Evolutionary conservation across 306 rosid genomes (phyloP), one percentile per base, ranked within the genome.

Genomic region (Vigna unguiculata): DNA sequence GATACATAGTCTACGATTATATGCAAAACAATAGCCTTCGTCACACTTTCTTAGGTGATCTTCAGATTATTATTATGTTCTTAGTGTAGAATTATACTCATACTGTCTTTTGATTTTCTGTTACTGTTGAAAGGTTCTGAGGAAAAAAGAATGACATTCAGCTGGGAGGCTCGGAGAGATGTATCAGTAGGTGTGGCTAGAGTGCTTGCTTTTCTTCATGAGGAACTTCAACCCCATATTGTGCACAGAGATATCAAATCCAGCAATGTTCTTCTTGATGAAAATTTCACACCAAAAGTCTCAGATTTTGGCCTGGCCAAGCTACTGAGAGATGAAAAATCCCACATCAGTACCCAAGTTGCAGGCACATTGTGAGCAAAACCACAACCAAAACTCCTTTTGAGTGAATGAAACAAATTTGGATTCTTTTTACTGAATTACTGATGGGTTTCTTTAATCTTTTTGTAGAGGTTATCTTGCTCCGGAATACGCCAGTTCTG

Each of bases 361-460:
- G 97, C 97, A 0, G 97, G 97, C 64, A 93, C 97, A 83, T 61
- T 90, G 97, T 93, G 84, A 90, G 96, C 84, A 46, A 48, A 15
- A 22, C 25, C 47, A 6, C 1, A 15, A 60, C 9, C 22, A n/a
- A n/a, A n/a, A n/a, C n/a, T n/a, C 45, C 67, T 7, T 4, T 64
- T 15, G 54, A 51, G 3, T 53, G 3, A 46, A 17, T 21, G 32
- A 9, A 36, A 9, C 3, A 36, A 62, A 49, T 3, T 64, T 32
- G 21, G 22, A 54, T 13, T 34, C 40, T 62, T 71, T 16, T 20
- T 11, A 69, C 41, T 5, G 16, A 59, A 3, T 59, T 59, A 30
- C 63, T 60, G 25, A 58, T 41, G 61, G 70, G 45, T 73, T 78
- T 76, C 17, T 66, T 75, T 15, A 14, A 53, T 6, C 1, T 51